Base-by-base conservation (phyloP, 768 basidiomycete genomes). In the Jaapia argillacea region DNA sequence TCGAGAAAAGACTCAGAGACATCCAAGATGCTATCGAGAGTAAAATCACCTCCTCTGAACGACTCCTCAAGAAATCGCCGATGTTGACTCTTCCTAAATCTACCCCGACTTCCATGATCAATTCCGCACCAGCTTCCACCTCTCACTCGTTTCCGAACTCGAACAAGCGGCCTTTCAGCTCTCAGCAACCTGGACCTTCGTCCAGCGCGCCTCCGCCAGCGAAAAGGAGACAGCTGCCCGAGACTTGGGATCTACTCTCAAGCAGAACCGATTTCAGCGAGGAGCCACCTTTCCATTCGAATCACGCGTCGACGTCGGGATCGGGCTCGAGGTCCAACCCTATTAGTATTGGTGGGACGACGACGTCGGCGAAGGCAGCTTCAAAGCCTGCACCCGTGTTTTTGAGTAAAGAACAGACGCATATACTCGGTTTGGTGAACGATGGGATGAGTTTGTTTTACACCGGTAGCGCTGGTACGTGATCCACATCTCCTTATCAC, bases 391-490 rank as follows among this genome's bases (percentile, higher is more conserved):
- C 74, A 2, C 48, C 61, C 2, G 61, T 91, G 16, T 72, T 76
- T 49, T 68, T 98, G 46, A 94, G 91, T 60, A 63, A 73, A 46
- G 93, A 98, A 56, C 96, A 99, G 62, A 79, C 68, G 41, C 75
- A 83, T 46, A 87, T 99, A 39, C 65, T 96, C 47, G 71, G 75
- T 45, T 68, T 96, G 26, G 92, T 92, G 1, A 66, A 81, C 25
- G 67, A 75, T 10, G 79, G 77, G 2, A 60, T 79, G 37, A 94
- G 80, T 53, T 55, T 98, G 24, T 99, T 99, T 56, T 99, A 97
- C 60, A 99, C 94, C 1, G 96, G 96, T 22, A 90, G 87, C 67
- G 96, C 96, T 46, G 94, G 93, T 96, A 49, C 50, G 80, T 62
- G 38, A 38, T 35, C 25, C n/a, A n/a, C n/a, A n/a, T n/a, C n/a